These are phyloP conservation scores for Dendrobium huoshanense DNA, from an alignment of 106 monocot species.

Conservation along the genomic window DNA sequence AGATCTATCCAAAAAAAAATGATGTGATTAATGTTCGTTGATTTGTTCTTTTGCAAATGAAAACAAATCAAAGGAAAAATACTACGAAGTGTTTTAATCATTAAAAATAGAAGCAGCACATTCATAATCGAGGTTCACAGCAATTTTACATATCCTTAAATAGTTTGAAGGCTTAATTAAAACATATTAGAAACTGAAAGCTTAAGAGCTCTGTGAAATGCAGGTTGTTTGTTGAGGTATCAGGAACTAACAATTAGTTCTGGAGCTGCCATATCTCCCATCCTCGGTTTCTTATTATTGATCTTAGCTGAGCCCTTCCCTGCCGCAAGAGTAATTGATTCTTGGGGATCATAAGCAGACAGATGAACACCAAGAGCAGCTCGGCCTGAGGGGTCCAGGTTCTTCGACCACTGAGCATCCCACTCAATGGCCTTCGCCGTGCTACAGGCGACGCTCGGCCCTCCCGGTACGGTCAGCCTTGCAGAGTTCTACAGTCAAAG, in stretches of 20 bases:
- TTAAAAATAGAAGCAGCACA: background rate
- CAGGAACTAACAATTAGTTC: slow-evolving; percentile 4
- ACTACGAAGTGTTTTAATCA: background rate
- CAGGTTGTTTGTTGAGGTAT: background rate
- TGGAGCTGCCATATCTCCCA: slow-evolving; percentile 15
- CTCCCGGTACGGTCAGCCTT: slow-evolving; percentile 16
- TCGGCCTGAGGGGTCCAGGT: slow-evolving; percentile 27
- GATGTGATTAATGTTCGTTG: too few species aligned
- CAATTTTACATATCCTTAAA: background rate
- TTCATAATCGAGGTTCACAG: background rate
- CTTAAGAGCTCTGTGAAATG: background rate
- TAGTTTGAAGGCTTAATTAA: background rate
- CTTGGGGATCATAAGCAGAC: slow-evolving; percentile 12
- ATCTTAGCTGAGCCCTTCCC: slow-evolving; percentile 28
- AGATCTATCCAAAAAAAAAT: too few species aligned
- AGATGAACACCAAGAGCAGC: slow-evolving; percentile 27
- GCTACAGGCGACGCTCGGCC: slow-evolving; percentile 30
- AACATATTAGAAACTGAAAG: background rate
- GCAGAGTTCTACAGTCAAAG: slow-evolving; percentile 15
- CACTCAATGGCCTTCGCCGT: slow-evolving; percentile 28
- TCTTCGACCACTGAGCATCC: slow-evolving; percentile 25
- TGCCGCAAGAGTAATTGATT: background rate
- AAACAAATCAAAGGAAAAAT: too few species aligned
- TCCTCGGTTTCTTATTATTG: slow-evolving; percentile 46
- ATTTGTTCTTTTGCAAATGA: too few species aligned